These are phyloP conservation scores for Aureobasidium musti DNA, from an alignment of 2,329 filamentous ascomycete species.

Conservation along the genomic window DNA sequence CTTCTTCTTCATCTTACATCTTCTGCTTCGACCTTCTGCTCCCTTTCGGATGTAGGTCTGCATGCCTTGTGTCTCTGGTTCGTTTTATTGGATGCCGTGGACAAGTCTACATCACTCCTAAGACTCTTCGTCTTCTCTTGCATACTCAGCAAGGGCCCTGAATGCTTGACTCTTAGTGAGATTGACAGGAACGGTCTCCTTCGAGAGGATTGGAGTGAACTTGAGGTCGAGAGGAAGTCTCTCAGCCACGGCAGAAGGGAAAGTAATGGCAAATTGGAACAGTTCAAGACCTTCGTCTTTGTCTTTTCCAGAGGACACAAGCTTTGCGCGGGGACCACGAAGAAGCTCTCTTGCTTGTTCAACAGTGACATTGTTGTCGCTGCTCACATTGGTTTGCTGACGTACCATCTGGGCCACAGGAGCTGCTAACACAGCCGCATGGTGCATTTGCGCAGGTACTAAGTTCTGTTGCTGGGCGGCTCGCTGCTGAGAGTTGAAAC, in stretches of 20 bases:
- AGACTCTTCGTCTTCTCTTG: background rate
- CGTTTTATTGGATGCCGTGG: rapidly evolving
- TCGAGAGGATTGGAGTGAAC: background rate
- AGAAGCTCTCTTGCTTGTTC: background rate
- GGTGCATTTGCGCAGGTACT: no score
- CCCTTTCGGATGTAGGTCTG: background rate
- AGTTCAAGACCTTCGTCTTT: background rate
- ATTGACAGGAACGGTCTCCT: background rate
- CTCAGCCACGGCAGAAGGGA: background rate
- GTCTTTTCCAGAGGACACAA: background rate
- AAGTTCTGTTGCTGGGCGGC: no score
- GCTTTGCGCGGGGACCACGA: background rate
- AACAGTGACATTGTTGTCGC: background rate
- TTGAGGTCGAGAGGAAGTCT: background rate
- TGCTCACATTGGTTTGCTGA: background rate
- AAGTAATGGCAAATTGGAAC: background rate
- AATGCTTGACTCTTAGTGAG: background rate
- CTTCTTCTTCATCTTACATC: no score
- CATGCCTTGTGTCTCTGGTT: background rate
- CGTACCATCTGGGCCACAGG: background rate
- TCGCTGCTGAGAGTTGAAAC: background rate
- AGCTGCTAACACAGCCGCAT: background rate
- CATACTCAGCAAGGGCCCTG: background rate
- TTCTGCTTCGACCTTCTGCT: no score
- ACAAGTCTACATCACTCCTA: no score